Evolutionary conservation across 2,329 filamentous ascomycete genomes (phyloP).

Genomic region (Aspergillus sergii): DNA sequence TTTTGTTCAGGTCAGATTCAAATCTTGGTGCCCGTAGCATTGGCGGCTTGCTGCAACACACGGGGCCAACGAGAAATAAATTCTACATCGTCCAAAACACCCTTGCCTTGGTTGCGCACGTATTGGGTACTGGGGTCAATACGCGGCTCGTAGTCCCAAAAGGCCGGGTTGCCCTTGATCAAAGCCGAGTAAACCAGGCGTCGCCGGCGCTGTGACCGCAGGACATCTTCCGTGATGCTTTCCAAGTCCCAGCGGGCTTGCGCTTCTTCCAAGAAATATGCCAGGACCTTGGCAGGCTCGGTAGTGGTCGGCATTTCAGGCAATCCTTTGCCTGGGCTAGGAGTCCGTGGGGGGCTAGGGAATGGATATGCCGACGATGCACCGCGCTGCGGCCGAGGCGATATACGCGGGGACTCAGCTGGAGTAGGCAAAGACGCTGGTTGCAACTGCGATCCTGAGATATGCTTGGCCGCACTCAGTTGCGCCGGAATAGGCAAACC

Average conservation of each 20-base stretch:
- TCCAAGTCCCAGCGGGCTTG: constrained; percentile 78
- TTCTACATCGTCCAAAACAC: constrained; percentile 44
- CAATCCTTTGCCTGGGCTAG: constrained; percentile 39
- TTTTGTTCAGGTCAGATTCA: neutral
- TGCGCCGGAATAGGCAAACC: constrained; percentile 39
- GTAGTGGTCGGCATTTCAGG: constrained; percentile 34
- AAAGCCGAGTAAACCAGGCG: constrained; percentile 79
- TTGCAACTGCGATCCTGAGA: constrained; percentile 27
- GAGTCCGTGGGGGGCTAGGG: constrained; percentile 42
- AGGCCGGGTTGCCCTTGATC: constrained; percentile 72
- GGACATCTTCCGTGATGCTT: constrained; percentile 71
- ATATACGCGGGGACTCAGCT: constrained; percentile 31
- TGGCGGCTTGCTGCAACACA: constrained; percentile 37
- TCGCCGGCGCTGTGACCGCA: constrained; percentile 76
- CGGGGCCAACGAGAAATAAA: constrained; percentile 46
- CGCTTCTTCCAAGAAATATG: constrained; percentile 74
- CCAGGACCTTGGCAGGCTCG: constrained; percentile 51
- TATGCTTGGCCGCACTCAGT: constrained; percentile 44
- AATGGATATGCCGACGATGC: constrained; percentile 31
- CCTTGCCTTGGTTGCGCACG: constrained; percentile 64
- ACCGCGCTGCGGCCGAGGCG: constrained; percentile 28
- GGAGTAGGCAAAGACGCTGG: constrained; percentile 35
- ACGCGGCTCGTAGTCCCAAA: constrained; percentile 82
- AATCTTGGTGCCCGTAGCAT: constrained; percentile 20
- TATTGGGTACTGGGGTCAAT: constrained; percentile 61